These are phyloP conservation scores for Quercus mongolica DNA, from an alignment of 306 rosid genomes.

Conservation along the genomic window DNA sequence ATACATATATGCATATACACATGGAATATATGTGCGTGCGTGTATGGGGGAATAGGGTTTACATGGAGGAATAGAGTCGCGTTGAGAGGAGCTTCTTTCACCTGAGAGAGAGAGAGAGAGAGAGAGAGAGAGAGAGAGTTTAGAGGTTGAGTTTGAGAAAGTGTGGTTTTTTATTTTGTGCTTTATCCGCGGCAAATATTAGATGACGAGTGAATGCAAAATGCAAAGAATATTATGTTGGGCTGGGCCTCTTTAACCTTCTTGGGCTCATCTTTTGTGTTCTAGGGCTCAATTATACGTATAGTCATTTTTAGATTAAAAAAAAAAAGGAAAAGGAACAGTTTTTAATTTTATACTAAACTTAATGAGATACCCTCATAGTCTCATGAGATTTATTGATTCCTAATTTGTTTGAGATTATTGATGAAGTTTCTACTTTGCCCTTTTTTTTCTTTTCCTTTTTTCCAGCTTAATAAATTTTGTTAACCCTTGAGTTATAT, in stretches of 20 bases:
- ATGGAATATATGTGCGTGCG: not conserved
- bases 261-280: too few species aligned
- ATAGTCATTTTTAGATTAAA: too few species aligned
- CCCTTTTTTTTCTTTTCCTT: too few species aligned
- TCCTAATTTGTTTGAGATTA: too few species aligned
- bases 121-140: not conserved
- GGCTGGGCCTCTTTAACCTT: not conserved
- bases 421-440: too few species aligned
- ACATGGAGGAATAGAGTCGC: constrained; percentile 19
- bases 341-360: too few species aligned
- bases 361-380: too few species aligned
- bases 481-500: too few species aligned
- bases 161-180: not conserved
- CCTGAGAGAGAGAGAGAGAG: constrained; percentile 2
- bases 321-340: too few species aligned
- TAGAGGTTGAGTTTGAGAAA: not conserved
- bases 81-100: constrained; percentile 4
- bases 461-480: too few species aligned
- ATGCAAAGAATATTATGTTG: not conserved
- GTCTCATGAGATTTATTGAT: too few species aligned
- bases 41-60: not conserved
- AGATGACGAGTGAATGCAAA: not conserved
- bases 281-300: too few species aligned
- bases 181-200: constrained; percentile 4
- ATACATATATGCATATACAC: not conserved